Evolutionary conservation across 805 yeast genomes (phyloP).

Genomic region (Pichia paraexigua): DNA sequence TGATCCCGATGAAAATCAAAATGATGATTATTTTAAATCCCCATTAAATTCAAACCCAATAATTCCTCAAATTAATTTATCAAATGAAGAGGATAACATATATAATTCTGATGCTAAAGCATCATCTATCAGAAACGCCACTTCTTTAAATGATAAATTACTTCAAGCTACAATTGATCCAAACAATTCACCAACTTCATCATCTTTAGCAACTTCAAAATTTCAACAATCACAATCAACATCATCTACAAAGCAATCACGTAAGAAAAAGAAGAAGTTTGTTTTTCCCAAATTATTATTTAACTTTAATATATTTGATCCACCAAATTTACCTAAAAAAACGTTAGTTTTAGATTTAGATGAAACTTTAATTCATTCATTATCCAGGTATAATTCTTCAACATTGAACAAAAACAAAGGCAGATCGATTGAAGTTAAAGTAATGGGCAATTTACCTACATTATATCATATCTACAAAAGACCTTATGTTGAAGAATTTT

Average conservation of each 20-base stretch:
- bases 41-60: slow-evolving; percentile 21
- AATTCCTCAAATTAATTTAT: neutral
- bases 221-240: neutral
- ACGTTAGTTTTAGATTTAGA: slow-evolving; percentile 83
- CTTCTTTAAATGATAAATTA: neutral
- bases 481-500: slow-evolving; percentile 83
- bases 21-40: slow-evolving; percentile 29
- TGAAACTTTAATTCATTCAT: slow-evolving; percentile 89
- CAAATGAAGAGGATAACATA: neutral
- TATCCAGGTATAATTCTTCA: slow-evolving; percentile 52
- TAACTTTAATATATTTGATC: slow-evolving; percentile 26
- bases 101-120: neutral
- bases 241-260: neutral
- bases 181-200: neutral
- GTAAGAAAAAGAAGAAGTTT: slow-evolving; percentile 22
- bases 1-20: slow-evolving; percentile 19
- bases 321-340: slow-evolving; percentile 34
- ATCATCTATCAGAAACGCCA: neutral
- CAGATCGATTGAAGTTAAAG: slow-evolving; percentile 76
- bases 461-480: slow-evolving; percentile 86
- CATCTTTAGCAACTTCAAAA: neutral
- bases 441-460: slow-evolving; percentile 58
- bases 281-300: slow-evolving; percentile 29
- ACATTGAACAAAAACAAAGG: slow-evolving; percentile 37
- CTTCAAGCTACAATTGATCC: neutral